A percentile compares a stretch with the other conserved stretches of the same genome.
Evolutionary conservation across 1,139 yeast genomes (phyloP).

Genomic region (Geotrichum reessii): DNA sequence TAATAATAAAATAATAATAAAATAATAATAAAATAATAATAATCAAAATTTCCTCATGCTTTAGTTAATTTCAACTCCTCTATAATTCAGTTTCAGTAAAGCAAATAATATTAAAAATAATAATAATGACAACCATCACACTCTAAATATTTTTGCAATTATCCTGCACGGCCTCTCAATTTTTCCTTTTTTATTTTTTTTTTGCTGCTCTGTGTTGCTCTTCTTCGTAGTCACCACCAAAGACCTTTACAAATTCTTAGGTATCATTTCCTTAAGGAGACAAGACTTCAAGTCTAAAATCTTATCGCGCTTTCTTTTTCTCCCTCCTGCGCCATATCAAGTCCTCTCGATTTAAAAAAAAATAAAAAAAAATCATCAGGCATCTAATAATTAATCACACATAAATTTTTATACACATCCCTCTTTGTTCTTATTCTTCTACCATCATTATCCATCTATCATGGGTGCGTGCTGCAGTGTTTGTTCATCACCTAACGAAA

Average conservation of each 20-base stretch:
- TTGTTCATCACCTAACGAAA: constrained; percentile 1
- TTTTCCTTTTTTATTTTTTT: background rate
- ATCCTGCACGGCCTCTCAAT: background rate
- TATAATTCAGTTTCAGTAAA: background rate
- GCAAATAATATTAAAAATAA: no score
- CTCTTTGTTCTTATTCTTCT: background rate
- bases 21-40: no score
- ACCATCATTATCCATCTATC: background rate
- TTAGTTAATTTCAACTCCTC: no score
- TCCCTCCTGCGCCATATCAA: background rate
- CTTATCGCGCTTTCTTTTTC: background rate
- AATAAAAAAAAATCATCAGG: background rate
- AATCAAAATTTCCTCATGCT: no score
- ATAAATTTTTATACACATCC: no score
- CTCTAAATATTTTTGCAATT: background rate
- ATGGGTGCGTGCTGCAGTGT: constrained; percentile 17
- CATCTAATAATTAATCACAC: background rate
- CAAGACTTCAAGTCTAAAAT: background rate
- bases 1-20: no score
- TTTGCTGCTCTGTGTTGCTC: background rate
- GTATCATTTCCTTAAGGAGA: background rate
- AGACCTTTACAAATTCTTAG: background rate
- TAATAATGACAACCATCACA: background rate
- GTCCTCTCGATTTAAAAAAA: background rate
- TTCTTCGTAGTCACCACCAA: background rate